Evolutionary conservation across 2,329 filamentous ascomycete species (phyloP).

Genomic region (Ceratocystis cacaofunesta): DNA sequence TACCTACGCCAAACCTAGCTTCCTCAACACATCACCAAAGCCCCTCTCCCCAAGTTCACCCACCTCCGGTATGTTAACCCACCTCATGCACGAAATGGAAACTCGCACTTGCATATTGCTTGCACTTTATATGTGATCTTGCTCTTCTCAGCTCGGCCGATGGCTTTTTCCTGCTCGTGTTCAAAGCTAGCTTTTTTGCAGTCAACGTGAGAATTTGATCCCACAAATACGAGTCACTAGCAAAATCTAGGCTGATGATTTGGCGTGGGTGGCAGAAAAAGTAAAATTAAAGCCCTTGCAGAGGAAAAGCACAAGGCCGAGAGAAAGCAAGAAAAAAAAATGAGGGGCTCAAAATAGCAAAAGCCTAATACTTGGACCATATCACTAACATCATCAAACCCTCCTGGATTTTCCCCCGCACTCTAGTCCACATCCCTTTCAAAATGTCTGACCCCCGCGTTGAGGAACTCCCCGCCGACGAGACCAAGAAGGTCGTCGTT

Average conservation of each 20-base stretch:
- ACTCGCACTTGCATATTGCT: background rate
- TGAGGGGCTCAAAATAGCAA: background rate
- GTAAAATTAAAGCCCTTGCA: slow-evolving; percentile 9
- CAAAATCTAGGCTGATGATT: background rate
- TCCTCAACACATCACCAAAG: slow-evolving; percentile 8
- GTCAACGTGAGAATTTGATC: background rate
- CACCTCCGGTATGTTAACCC: slow-evolving; percentile 5
- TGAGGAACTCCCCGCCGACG: slow-evolving; percentile 91
- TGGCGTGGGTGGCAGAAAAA: background rate
- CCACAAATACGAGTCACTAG: slow-evolving; percentile 5
- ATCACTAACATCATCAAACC: background rate
- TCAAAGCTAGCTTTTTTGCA: background rate
- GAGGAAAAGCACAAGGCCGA: background rate
- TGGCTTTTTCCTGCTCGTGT: background rate
- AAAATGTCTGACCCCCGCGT: slow-evolving; percentile 96
- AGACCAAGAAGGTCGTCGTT: slow-evolving; percentile 62
- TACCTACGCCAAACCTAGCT: slow-evolving; percentile 15
- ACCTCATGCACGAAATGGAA: background rate
- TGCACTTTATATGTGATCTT: background rate
- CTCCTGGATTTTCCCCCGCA: background rate
- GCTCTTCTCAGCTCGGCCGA: background rate
- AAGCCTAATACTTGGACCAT: background rate
- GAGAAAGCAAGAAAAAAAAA: background rate
- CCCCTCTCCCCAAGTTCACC: background rate
- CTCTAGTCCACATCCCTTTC: slow-evolving; percentile 5